Conservation (phyloP, 208 protist genomes). For the Ichthyophonus hoferi region DNA sequence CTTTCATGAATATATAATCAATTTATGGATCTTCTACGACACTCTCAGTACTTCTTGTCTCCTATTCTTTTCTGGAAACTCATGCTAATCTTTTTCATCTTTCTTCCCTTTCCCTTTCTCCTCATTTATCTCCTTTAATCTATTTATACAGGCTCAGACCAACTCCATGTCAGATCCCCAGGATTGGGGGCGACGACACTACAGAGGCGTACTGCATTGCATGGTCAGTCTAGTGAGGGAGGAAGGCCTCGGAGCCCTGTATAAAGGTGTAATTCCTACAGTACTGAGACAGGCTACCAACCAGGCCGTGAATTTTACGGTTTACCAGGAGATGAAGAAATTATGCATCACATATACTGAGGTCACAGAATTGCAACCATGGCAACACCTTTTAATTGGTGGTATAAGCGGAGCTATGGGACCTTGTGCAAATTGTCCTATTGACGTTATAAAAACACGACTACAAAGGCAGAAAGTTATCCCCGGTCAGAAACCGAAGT, state of each 20-base stretch:
- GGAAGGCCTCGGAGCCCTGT: slow-evolving; percentile 16
- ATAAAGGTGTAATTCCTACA: slow-evolving; percentile 38
- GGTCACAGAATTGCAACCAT: slow-evolving; percentile 1
- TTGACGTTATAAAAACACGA: slow-evolving; percentile 34
- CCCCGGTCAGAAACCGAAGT: slow-evolving; percentile 39
- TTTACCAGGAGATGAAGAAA: slow-evolving; percentile 43
- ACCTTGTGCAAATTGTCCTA: slow-evolving; percentile 29
- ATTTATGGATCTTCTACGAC: too few species aligned
- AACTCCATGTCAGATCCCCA: slow-evolving; percentile 43
- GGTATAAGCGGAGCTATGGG: slow-evolving; percentile 47
- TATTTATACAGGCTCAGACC: slow-evolving; percentile 29
- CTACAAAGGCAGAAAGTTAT: slow-evolving; percentile 37
- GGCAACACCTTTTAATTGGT: slow-evolving; percentile 25
- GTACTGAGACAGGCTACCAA: slow-evolving; percentile 34
- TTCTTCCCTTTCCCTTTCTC: neutral
- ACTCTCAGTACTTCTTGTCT: too few species aligned
- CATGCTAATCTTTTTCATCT: neutral
- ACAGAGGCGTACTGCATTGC: slow-evolving; percentile 24
- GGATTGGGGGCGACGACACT: slow-evolving; percentile 4
- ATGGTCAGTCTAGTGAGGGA: neutral
- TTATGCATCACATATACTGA: neutral
- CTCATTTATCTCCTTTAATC: neutral
- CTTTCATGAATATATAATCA: too few species aligned
- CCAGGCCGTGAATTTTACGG: slow-evolving; percentile 50
- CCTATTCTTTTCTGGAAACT: too few species aligned